phyloP scores from a whole-genome alignment of 805 yeast genomes.

The Metschnikowia picachoensis region DNA sequence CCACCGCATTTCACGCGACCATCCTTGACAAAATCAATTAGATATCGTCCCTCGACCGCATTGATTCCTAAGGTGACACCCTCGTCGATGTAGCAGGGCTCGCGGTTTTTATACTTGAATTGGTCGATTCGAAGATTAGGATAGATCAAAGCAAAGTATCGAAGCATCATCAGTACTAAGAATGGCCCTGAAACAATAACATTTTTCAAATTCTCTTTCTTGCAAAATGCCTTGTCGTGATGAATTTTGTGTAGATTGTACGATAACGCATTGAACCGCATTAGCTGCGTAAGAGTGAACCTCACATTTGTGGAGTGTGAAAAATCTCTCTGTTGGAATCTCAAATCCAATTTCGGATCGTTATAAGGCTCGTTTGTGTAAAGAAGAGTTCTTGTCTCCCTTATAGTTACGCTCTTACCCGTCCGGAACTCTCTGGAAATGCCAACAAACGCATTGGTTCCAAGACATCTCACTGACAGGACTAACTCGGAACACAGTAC shows the following conservation, averaged over 20 bases:
- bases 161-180: constrained; percentile 54
- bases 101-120: constrained; percentile 47
- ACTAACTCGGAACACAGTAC: constrained; percentile 54
- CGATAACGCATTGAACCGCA: constrained; percentile 70
- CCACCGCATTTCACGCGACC: constrained; percentile 12
- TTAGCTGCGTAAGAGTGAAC: constrained; percentile 43
- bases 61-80: constrained; percentile 8
- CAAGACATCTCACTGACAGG: constrained; percentile 32
- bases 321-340: too few relatives aligned
- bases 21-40: constrained; percentile 1
- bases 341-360: neutral
- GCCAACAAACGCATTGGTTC: constrained; percentile 46
- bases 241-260: constrained; percentile 86
- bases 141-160: constrained; percentile 35
- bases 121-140: constrained; percentile 19
- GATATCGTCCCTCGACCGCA: neutral
- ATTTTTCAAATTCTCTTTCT: constrained; percentile 55
- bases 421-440: constrained; percentile 47
- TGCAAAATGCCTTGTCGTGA: constrained; percentile 56
- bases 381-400: constrained; percentile 57
- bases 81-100: constrained; percentile 47
- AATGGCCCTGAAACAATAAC: constrained; percentile 81
- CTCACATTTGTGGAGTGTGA: neutral
- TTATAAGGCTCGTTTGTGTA: constrained; percentile 48
- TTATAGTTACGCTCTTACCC: constrained; percentile 24